Percentiles rank a stretch among this genome's conserved stretches.
Evolutionary conservation across 2,329 filamentous ascomycete species (phyloP).

Genomic region (Magnaporthiopsis incrustans): DNA sequence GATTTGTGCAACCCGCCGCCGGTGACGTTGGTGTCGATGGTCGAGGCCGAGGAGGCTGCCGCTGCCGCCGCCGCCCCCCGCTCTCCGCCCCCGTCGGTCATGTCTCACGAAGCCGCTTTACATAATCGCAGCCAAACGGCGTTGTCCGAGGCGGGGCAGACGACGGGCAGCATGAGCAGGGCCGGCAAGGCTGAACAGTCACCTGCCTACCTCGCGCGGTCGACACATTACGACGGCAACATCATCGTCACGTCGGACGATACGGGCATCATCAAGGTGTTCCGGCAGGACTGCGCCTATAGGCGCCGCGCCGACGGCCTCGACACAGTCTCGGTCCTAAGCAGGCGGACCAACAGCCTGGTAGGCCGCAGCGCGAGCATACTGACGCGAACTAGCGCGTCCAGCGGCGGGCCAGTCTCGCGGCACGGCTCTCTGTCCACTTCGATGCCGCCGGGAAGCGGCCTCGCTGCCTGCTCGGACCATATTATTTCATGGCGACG

Average conservation of each 20-base stretch:
- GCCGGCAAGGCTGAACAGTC: conserved; percentile 51
- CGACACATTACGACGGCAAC: conserved; percentile 70
- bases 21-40: conserved; percentile 68
- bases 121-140: conserved; percentile 9
- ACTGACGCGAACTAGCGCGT: conserved; percentile 42
- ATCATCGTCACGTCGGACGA: conserved; percentile 91
- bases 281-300: conserved; percentile 87
- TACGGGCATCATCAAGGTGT: conserved; percentile 83
- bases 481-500: conserved; percentile 86
- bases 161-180: conserved; percentile 7
- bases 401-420: conserved; percentile 37
- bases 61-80: background rate
- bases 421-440: conserved; percentile 42
- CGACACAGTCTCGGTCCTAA: conserved; percentile 72
- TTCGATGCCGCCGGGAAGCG: conserved; percentile 12
- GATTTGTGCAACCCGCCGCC: conserved; percentile 94
- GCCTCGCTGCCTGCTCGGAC: conserved; percentile 44
- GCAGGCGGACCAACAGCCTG: conserved; percentile 56
- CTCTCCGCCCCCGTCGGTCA: conserved; percentile 5
- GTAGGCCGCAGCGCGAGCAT: conserved; percentile 50
- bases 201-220: conserved; percentile 69
- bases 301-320: conserved; percentile 72
- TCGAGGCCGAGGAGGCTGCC: conserved; percentile 39
- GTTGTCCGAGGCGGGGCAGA: conserved; percentile 12
- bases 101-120: conserved; percentile 7